A percentile compares a stretch with the other conserved stretches of the same genome.
Conservation (phyloP, 2,329 filamentous ascomycete species). For the Xylaria sp. region DNA sequence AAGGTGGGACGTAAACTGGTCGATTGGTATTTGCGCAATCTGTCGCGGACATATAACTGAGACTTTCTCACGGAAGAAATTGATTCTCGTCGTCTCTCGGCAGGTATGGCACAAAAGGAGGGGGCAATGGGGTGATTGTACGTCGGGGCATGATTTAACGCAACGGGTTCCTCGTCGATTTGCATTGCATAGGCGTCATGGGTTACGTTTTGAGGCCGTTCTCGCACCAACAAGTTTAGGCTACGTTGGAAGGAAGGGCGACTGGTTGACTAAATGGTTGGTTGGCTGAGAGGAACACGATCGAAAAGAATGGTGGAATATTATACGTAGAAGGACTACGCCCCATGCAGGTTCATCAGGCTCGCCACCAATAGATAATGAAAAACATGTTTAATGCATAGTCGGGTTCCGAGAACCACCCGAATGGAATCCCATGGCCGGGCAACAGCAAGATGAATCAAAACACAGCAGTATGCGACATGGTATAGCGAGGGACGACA, state of each 20-base stretch:
- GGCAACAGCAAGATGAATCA: conserved; percentile 1
- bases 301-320: conserved; percentile 30
- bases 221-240: conserved; percentile 33
- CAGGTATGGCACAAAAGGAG: conserved; percentile 36
- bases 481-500: conserved; percentile 7
- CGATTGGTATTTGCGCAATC: conserved; percentile 98
- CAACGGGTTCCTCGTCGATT: conserved; percentile 50
- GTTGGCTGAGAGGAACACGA: conserved; percentile 24
- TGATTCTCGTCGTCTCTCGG: conserved; percentile 35
- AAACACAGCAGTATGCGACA: conserved; percentile 8
- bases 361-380: conserved; percentile 36
- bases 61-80: conserved; percentile 29
- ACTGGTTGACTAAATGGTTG: conserved; percentile 31
- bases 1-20: conserved; percentile 98
- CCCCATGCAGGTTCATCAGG: conserved; percentile 22
- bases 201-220: conserved; percentile 45
- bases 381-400: conserved; percentile 29
- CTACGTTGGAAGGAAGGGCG: conserved; percentile 30
- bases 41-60: conserved; percentile 90
- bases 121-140: conserved; percentile 36
- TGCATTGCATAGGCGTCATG: conserved; percentile 56
- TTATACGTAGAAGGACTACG: conserved; percentile 21
- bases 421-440: conserved; percentile 1
- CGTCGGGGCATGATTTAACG: conserved; percentile 44
- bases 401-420: neutral